These are phyloP conservation scores for Aspergillus versicolor DNA, from an alignment of 2,329 filamentous ascomycete species.

Conservation along the genomic window DNA sequence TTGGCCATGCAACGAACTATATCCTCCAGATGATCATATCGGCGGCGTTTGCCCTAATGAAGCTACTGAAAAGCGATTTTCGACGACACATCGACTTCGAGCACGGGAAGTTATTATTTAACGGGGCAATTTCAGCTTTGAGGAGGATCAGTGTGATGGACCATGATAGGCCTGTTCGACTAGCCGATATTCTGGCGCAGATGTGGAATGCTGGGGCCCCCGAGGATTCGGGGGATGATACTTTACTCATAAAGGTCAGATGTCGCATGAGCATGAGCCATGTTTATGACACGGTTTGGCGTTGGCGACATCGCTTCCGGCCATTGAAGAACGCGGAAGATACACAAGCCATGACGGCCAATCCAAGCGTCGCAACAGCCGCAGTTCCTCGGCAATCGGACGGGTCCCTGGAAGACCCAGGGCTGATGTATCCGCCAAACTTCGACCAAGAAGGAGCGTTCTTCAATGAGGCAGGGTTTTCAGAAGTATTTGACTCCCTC, in stretches of 20 bases:
- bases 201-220: slow-evolving; percentile 56
- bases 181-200: slow-evolving; percentile 64
- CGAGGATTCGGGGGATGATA: slow-evolving; percentile 35
- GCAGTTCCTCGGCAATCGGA: slow-evolving; percentile 29
- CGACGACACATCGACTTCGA: slow-evolving; percentile 54
- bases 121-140: slow-evolving; percentile 57
- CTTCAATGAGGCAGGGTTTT: slow-evolving; percentile 53
- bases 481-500: slow-evolving; percentile 80
- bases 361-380: slow-evolving; percentile 37
- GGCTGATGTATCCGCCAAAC: slow-evolving; percentile 33
- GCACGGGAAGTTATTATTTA: slow-evolving; percentile 57
- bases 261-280: slow-evolving; percentile 66
- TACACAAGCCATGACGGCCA: slow-evolving; percentile 59
- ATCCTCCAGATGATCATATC: slow-evolving; percentile 67
- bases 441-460: slow-evolving; percentile 39
- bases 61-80: slow-evolving; percentile 64
- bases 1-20: slow-evolving; percentile 58
- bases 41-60: slow-evolving; percentile 62
- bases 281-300: slow-evolving; percentile 65
- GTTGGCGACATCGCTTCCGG: slow-evolving; percentile 65
- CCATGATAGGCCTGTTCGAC: slow-evolving; percentile 62
- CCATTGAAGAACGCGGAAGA: slow-evolving; percentile 60
- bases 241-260: slow-evolving; percentile 60
- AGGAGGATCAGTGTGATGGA: slow-evolving; percentile 60
- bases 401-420: slow-evolving; percentile 30